Conservation (phyloP, 768 basidiomycete species). For the Boletales sp. region DNA sequence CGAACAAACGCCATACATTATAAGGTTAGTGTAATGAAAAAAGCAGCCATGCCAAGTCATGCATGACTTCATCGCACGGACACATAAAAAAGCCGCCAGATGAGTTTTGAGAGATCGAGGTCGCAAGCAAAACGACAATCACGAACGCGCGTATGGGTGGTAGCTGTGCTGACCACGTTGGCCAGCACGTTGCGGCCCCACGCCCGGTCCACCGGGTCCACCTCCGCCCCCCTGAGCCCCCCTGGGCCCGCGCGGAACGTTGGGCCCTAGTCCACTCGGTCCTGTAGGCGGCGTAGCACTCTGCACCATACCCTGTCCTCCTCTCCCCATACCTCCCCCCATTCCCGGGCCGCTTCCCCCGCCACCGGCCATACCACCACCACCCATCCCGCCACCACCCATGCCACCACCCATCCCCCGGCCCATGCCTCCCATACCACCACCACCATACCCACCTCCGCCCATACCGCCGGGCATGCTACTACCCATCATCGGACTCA, state of each 20-base stretch:
- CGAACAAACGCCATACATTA: not conserved
- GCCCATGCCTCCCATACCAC: slow-evolving; percentile 37
- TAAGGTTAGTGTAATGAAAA: not conserved
- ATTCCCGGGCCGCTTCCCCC: slow-evolving; percentile 33
- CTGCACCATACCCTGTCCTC: slow-evolving; percentile 37
- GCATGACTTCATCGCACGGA: too few relatives aligned
- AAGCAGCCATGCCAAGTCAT: too few relatives aligned
- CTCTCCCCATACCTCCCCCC: slow-evolving; percentile 41
- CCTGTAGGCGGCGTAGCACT: slow-evolving; percentile 30
- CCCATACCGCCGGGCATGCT: slow-evolving; percentile 33
- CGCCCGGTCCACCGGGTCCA: slow-evolving; percentile 48
- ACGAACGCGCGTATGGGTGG: slow-evolving; percentile 77
- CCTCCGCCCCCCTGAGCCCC: slow-evolving; percentile 54
- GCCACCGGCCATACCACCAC: slow-evolving; percentile 10
- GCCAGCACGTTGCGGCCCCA: slow-evolving; percentile 68
- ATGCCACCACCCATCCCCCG: slow-evolving; percentile 35
- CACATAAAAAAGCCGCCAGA: not conserved
- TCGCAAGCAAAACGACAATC: slow-evolving; percentile 3
- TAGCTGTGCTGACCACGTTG: slow-evolving; percentile 78
- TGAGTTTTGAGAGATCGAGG: slow-evolving; percentile 12
- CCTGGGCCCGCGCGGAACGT: slow-evolving; percentile 64
- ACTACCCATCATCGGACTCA: slow-evolving; percentile 33
- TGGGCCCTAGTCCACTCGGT: slow-evolving; percentile 46
- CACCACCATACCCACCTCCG: slow-evolving; percentile 34
- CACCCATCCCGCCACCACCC: slow-evolving; percentile 33